Percentiles rank a stretch among this genome's conserved stretches.
Conservation (phyloP, 2,329 filamentous ascomycete species). For the Metarhizium guizhouense region DNA sequence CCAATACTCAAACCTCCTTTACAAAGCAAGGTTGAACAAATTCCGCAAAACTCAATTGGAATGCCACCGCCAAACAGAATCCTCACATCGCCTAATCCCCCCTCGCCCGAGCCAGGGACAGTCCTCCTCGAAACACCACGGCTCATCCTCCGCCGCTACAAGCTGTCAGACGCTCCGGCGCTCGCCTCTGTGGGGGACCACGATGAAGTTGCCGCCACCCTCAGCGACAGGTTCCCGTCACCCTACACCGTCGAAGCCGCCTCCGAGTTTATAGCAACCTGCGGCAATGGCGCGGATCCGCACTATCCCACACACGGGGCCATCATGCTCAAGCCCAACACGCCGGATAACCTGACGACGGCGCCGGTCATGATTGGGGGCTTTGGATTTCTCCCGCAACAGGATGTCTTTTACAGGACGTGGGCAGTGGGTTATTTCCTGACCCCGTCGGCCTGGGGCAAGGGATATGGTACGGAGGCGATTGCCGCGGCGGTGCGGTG, state of each 20-base stretch:
- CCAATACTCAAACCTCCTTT: too few relatives aligned
- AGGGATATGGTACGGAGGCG: slow-evolving; percentile 35
- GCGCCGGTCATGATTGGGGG: slow-evolving; percentile 25
- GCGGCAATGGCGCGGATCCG: slow-evolving; percentile 10
- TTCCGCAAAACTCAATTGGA: neutral
- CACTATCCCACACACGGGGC: slow-evolving; percentile 23
- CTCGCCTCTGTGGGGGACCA: slow-evolving; percentile 28
- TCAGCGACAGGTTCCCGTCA: slow-evolving; percentile 35
- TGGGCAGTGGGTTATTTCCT: slow-evolving; percentile 41
- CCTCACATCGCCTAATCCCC: slow-evolving; percentile 15
- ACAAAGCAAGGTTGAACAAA: too few relatives aligned
- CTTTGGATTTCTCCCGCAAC: slow-evolving; percentile 27
- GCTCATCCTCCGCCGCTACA: slow-evolving; percentile 32
- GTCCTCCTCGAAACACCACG: slow-evolving; percentile 20
- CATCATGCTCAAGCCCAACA: slow-evolving; percentile 22
- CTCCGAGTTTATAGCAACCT: slow-evolving; percentile 22
- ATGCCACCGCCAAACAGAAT: slow-evolving; percentile 3
- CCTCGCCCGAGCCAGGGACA: slow-evolving; percentile 18
- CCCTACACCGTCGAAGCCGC: slow-evolving; percentile 35
- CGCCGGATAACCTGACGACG: slow-evolving; percentile 15
- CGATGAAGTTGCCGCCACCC: slow-evolving; percentile 23
- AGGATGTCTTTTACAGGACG: slow-evolving; percentile 29
- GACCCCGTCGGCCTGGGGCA: slow-evolving; percentile 15
- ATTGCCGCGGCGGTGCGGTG: slow-evolving; percentile 28
- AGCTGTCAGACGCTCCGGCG: slow-evolving; percentile 26